Evolutionary conservation across 441 rosid species (phyloP), one percentile per base, ranked within the genome.

Genomic region (Aquilaria agallochum): DNA sequence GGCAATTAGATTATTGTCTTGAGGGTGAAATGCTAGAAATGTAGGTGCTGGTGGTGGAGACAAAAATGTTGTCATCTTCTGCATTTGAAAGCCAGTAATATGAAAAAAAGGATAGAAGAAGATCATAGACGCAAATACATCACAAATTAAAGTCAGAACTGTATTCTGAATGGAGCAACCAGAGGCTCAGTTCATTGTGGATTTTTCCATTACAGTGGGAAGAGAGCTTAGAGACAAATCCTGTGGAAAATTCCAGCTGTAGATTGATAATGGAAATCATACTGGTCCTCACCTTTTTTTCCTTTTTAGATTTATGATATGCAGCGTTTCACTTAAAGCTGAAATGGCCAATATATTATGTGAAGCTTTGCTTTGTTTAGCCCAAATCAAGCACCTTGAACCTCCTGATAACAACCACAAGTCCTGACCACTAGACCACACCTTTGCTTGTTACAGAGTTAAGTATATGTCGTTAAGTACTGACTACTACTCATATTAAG

Each of bases 21-120:
- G 82, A 68, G 90, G 94, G 55, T 77, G 74, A 74, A 84, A 79
- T 36, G 84, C 85, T 52, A 84, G 73, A 68, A 75, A 73, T 11
- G 94, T 80, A 48, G 94, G 75, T 9, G 78, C 84, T n/a, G 94
- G 85, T 33, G 90, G 73, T 48, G 90, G 76, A 34, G 81, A 67
- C 87, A 78, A 72, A 59, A 87, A 51, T 32, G 80, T 64, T 49
- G 56, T 36, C 78, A 87, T 79, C 11, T 66, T 73, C 94, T 87
- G 74, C 27, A 20, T 20, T 20, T 20, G 27, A 20, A 20, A 20
- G 27, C 42, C 42, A 36, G 7, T 20, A 36, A 36, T 36, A 36
- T 36, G 42, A 20, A 1, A 20, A 20, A 20, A 36, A 36, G 7
- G 7, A 36, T 2, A 36, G 5, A 36, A 36, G 1, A 36, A 36